phyloP scores from a whole-genome alignment of 176 grass and related monocot genomes.

The Neostapfia colusana region DNA sequence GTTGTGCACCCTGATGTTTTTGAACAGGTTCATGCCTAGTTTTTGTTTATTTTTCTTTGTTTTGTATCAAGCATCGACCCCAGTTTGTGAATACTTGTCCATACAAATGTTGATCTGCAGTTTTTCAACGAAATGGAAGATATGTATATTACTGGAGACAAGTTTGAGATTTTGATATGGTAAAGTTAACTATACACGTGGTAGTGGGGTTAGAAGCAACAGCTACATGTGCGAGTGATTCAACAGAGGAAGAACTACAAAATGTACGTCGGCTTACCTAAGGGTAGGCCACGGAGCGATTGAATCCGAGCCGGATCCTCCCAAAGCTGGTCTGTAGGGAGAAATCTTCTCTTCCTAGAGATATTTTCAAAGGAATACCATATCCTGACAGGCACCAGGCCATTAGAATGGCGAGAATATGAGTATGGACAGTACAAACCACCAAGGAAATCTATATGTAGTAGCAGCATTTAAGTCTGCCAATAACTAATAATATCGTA shows the following conservation, averaged over 20 bases:
- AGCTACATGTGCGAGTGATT: no score
- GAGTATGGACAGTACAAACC: not conserved
- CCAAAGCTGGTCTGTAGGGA: no score
- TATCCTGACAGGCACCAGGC: no score
- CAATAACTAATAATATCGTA: slow-evolving; percentile 9
- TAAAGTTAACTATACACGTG: no score
- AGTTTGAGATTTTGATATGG: slow-evolving; percentile 9
- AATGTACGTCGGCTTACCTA: no score
- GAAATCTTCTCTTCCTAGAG: no score
- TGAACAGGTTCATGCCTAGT: not conserved
- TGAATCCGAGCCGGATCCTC: no score
- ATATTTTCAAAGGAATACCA: no score
- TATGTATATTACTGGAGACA: slow-evolving; percentile 4
- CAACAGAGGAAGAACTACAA: no score
- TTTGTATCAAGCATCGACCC: not conserved
- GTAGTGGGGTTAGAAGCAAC: no score
- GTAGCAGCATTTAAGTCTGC: not conserved
- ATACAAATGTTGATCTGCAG: not conserved
- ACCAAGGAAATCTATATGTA: no score
- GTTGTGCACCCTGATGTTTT: slow-evolving; percentile 11
- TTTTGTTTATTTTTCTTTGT: slow-evolving; percentile 1
- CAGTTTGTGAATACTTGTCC: slow-evolving; percentile 35
- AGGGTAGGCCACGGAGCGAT: no score
- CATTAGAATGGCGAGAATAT: not conserved
- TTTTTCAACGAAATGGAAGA: not conserved